Base-by-base conservation (phyloP, 805 yeast species). In the Lachancea sp. region DNA sequence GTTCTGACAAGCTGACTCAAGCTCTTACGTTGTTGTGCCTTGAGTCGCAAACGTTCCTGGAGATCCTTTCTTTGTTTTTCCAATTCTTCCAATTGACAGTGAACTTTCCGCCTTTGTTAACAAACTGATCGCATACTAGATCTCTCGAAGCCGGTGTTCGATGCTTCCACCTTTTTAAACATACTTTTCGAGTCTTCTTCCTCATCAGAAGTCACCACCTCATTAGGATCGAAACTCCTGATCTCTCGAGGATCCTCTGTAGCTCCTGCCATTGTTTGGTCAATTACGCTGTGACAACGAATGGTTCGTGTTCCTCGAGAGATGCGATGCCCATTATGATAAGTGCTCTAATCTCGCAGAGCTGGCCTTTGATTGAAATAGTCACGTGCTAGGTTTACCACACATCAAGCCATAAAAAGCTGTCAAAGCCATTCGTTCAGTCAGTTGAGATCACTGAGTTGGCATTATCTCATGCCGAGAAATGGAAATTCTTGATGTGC, bases 31-130 rank as follows among this genome's bases (percentile, higher is more conserved):
- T 42, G 42, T n/a, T 48, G 38, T 34, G 53, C 50, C 47, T 57
- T 55, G 15, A 36, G 42, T 29, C 48, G 41, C 18, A 63, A 44
- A 16, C 66, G 47, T 11, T 50, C 47, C 17, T 61, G 45, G 3
- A 68, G 49, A 40, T 58, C 64, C 9, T 36, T 33, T 27, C 45
- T 57, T 44, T 51, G 61, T 8, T 50, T 49, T 36, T 60, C 67
- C 4, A 64, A 49, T 18, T 54, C 60, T 15, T 45, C 42, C n/a
- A 40, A 29, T 26, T 33, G 33, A 15, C 11, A 10, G 22, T 38
- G 33, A n/a, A 45, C 45, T 37, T 33, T 11, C 13, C 15, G 13
- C 13, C 5, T 7, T 11, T 29, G 31, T 29, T 13, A 29, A 13
- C 11, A 5, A 5, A 29, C 8, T 22, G 25, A 22, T 6, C 25